Evolutionary conservation across 345 rosid genomes (phyloP).

Genomic region (Turnera subulata): DNA sequence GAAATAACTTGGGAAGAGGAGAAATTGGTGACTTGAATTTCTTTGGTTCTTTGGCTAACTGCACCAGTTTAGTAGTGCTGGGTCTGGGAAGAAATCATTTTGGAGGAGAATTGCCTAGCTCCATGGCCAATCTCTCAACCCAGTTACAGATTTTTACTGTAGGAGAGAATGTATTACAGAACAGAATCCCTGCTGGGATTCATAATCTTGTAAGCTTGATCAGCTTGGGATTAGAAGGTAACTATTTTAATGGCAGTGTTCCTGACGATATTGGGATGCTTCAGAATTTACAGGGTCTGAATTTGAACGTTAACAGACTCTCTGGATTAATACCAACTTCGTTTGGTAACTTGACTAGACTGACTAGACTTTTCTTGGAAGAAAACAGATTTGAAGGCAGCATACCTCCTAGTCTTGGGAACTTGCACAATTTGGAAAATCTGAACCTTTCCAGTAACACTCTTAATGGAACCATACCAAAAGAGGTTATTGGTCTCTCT

Average conservation of each 20-base stretch:
- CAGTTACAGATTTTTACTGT: slow-evolving; percentile 4
- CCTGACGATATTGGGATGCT: slow-evolving; percentile 18
- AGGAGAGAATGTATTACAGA: slow-evolving; percentile 8
- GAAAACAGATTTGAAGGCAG: slow-evolving; percentile 24
- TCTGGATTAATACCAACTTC: slow-evolving; percentile 17
- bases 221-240: slow-evolving; percentile 12
- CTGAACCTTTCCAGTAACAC: slow-evolving; percentile 28
- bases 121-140: slow-evolving; percentile 19
- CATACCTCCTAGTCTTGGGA: slow-evolving; percentile 31
- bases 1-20: slow-evolving; percentile 18
- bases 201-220: slow-evolving; percentile 11
- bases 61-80: slow-evolving; percentile 19
- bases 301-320: slow-evolving; percentile 7
- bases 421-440: slow-evolving; percentile 13
- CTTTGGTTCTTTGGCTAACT: slow-evolving; percentile 21
- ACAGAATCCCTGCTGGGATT: slow-evolving; percentile 22
- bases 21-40: slow-evolving; percentile 22
- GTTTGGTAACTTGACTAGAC: slow-evolving; percentile 17
- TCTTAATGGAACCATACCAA: slow-evolving; percentile 32
- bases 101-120: slow-evolving; percentile 28
- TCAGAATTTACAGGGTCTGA: slow-evolving; percentile 9
- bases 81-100: slow-evolving; percentile 10
- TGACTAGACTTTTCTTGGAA: slow-evolving; percentile 20
- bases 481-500: slow-evolving; percentile 22
- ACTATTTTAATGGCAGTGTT: slow-evolving; percentile 20